Evolutionary conservation across 2,329 filamentous ascomycete species (phyloP).

Genomic region (Diplodia sapinea): DNA sequence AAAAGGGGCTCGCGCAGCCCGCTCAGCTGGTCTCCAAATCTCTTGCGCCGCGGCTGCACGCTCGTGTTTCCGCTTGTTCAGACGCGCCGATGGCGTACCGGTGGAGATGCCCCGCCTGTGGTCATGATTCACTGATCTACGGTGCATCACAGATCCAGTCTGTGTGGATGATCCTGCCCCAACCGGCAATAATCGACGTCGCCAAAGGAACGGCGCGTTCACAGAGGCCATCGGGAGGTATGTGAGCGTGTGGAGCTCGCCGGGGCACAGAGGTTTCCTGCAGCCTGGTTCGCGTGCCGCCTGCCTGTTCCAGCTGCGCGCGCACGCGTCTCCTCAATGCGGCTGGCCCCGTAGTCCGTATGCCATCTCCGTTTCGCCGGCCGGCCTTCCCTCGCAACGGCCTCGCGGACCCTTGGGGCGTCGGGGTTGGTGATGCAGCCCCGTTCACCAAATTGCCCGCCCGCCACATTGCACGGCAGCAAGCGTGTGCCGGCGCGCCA

Average conservation of each 20-base stretch:
- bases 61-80: background rate
- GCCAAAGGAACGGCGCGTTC: constrained; percentile 4
- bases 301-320: background rate
- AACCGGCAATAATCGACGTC: constrained; percentile 10
- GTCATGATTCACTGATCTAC: constrained; percentile 19
- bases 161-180: constrained; percentile 3
- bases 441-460: constrained; percentile 2
- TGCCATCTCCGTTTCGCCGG: constrained; percentile 1
- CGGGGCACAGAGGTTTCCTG: constrained; percentile 12
- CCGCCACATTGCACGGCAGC: constrained; percentile 5
- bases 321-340: background rate
- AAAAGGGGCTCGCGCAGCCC: constrained; percentile 14
- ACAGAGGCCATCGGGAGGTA: constrained; percentile 16
- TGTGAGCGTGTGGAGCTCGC: constrained; percentile 16
- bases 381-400: background rate
- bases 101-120: background rate
- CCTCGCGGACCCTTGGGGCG: background rate
- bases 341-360: background rate
- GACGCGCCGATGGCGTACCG: background rate
- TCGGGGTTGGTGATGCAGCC: background rate
- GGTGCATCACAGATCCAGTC: constrained; percentile 25
- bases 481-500: background rate
- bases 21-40: constrained; percentile 6
- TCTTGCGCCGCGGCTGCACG: background rate
- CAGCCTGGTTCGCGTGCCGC: constrained; percentile 1